These are phyloP conservation scores for Pisolithus tinctorius DNA, from an alignment of 768 basidiomycete genomes.

Conservation along the genomic window DNA sequence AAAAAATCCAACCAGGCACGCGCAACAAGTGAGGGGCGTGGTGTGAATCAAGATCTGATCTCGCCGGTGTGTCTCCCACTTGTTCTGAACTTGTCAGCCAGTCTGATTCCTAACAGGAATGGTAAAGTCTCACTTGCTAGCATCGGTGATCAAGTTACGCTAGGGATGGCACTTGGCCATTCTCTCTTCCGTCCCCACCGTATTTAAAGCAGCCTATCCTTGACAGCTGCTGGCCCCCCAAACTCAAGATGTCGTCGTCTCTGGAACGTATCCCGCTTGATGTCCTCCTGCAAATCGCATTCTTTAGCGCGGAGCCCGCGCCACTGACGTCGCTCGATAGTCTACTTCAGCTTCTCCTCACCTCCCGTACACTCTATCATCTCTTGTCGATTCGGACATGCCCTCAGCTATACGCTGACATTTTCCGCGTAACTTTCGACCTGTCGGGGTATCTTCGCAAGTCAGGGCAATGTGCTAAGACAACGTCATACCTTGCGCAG, in stretches of 20 bases:
- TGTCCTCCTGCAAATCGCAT: constrained; percentile 50
- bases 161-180: constrained; percentile 27
- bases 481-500: constrained; percentile 34
- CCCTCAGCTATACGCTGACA: constrained; percentile 51
- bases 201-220: constrained; percentile 19
- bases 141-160: constrained; percentile 29
- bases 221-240: constrained; percentile 5
- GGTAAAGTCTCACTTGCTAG: constrained; percentile 24
- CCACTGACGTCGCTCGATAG: constrained; percentile 33
- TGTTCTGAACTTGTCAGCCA: constrained; percentile 23
- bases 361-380: constrained; percentile 37
- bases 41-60: constrained; percentile 30
- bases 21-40: constrained; percentile 17
- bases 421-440: constrained; percentile 50
- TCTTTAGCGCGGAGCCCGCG: constrained; percentile 35
- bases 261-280: constrained; percentile 49
- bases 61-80: constrained; percentile 23
- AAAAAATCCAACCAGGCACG: constrained; percentile 26
- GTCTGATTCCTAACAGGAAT: constrained; percentile 32
- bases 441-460: constrained; percentile 19
- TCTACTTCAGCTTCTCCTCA: constrained; percentile 39
- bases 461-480: constrained; percentile 26
- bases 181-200: constrained; percentile 11
- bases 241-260: constrained; percentile 35
- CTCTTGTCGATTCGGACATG: constrained; percentile 36